These are phyloP conservation scores for Lactarius hengduanensis DNA, from an alignment of 768 basidiomycete species.

Conservation along the genomic window DNA sequence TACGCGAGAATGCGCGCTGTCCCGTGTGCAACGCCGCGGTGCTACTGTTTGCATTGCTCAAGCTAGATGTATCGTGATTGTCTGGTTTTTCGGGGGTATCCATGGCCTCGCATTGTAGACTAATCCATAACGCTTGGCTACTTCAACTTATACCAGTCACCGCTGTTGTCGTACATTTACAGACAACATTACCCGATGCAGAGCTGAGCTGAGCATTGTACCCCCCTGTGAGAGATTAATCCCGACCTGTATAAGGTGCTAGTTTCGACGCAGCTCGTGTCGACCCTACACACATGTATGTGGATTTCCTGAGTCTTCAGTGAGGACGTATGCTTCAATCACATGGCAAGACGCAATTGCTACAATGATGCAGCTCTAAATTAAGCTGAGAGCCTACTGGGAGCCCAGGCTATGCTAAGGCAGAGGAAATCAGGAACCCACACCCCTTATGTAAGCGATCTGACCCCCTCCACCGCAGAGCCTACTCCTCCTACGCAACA, in stretches of 20 bases:
- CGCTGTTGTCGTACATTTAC: neutral
- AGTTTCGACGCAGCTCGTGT: too few relatives aligned
- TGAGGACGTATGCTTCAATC: too few relatives aligned
- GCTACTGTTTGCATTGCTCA: slow-evolving; percentile 29
- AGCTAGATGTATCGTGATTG: slow-evolving; percentile 17
- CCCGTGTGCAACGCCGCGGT: slow-evolving; percentile 27
- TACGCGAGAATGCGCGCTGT: slow-evolving; percentile 26
- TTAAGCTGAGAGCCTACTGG: too few relatives aligned
- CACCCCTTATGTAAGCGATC: too few relatives aligned
- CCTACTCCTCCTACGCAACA: too few relatives aligned
- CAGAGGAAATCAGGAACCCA: too few relatives aligned
- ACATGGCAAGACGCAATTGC: too few relatives aligned
- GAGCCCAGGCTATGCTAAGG: too few relatives aligned
- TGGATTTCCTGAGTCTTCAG: too few relatives aligned
- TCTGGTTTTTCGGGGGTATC: neutral
- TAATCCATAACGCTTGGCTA: neutral
- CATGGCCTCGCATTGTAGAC: neutral
- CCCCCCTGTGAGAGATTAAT: neutral
- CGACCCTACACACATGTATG: too few relatives aligned
- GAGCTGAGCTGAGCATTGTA: neutral
- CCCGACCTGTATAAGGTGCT: neutral
- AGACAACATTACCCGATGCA: neutral
- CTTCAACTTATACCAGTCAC: neutral
- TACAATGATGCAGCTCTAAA: too few relatives aligned
- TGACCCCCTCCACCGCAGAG: too few relatives aligned